A percentile compares a stretch with the other conserved stretches of the same genome.
phyloP scores from a whole-genome alignment of 108 stramenopile species.

The Nitzschia palea region DNA sequence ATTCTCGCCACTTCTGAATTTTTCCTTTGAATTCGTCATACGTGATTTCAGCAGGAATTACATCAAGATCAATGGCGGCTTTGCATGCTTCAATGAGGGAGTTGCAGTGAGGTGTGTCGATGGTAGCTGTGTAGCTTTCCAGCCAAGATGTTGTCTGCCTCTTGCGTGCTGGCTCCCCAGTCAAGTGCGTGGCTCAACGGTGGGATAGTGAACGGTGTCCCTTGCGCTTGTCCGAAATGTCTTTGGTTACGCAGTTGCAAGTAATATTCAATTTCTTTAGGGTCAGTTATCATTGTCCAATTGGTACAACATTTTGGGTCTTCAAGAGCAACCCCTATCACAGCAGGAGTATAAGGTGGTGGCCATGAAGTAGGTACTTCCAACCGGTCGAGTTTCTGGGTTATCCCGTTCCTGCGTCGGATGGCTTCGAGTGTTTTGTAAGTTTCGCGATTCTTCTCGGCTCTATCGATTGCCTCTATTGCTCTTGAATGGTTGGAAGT shows the following conservation, averaged over 20 bases:
- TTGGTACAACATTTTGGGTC: not conserved
- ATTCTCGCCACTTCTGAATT: not conserved
- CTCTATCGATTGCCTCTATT: not conserved
- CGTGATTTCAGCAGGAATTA: not conserved
- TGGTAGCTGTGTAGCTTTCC: not conserved
- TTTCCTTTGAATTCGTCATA: not conserved
- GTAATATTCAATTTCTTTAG: not conserved
- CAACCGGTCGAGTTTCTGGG: not conserved
- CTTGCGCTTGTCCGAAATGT: constrained; percentile 5
- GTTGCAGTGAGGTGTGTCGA: not conserved
- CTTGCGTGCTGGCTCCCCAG: not conserved
- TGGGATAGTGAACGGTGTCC: too few relatives aligned
- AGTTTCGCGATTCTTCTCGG: not conserved
- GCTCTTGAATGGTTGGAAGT: not conserved
- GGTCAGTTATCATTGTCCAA: not conserved
- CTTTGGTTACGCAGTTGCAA: too few relatives aligned
- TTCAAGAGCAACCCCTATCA: not conserved
- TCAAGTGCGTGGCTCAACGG: not conserved
- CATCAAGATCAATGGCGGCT: not conserved
- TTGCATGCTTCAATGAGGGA: not conserved
- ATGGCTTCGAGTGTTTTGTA: not conserved
- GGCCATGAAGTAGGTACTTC: constrained; percentile 6
- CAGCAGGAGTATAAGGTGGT: not conserved
- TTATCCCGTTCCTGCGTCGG: not conserved
- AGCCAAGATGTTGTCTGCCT: not conserved